Percentiles rank a stretch among this genome's conserved stretches.
Evolutionary conservation across 2,329 filamentous ascomycete genomes (phyloP).

Genomic region (Exophiala lecanii-corni): DNA sequence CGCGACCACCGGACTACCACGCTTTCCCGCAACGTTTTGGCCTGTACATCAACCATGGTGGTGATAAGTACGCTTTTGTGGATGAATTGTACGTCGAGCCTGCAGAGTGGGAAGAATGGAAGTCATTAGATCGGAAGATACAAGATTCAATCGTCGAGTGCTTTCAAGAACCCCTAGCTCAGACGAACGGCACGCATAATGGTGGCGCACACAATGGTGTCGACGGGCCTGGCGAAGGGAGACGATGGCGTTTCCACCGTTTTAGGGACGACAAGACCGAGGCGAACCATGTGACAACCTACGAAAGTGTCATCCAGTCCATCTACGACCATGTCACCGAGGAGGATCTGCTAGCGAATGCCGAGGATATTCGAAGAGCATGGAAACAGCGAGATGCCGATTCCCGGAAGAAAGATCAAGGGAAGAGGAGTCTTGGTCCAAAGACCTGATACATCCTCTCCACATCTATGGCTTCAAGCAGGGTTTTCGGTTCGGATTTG

Average conservation of each 20-base stretch:
- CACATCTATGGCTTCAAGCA: too few species aligned
- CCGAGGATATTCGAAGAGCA: slow-evolving; percentile 66
- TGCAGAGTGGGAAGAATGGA: slow-evolving; percentile 79
- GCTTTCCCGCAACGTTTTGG: slow-evolving; percentile 64
- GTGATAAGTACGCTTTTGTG: slow-evolving; percentile 63
- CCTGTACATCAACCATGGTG: slow-evolving; percentile 62
- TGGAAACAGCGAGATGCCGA: slow-evolving; percentile 64
- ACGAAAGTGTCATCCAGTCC: slow-evolving; percentile 81
- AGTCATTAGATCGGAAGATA: slow-evolving; percentile 67
- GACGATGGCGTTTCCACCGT: slow-evolving; percentile 73
- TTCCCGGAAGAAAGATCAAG: slow-evolving; percentile 7
- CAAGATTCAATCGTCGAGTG: slow-evolving; percentile 88
- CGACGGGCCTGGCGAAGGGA: not conserved
- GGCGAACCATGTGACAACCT: slow-evolving; percentile 81
- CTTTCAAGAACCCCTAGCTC: slow-evolving; percentile 57
- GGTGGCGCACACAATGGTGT: slow-evolving; percentile 4
- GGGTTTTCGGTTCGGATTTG: too few species aligned
- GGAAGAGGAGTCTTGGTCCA: slow-evolving; percentile 2
- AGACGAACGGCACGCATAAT: not conserved
- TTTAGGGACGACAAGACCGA: slow-evolving; percentile 91
- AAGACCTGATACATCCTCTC: slow-evolving; percentile 1
- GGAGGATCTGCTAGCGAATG: slow-evolving; percentile 68
- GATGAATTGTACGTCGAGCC: slow-evolving; percentile 64
- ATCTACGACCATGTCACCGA: slow-evolving; percentile 82
- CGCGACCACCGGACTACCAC: slow-evolving; percentile 72